Base-by-base conservation (phyloP, 305 asterid genomes). In the Salvia sclarea region DNA sequence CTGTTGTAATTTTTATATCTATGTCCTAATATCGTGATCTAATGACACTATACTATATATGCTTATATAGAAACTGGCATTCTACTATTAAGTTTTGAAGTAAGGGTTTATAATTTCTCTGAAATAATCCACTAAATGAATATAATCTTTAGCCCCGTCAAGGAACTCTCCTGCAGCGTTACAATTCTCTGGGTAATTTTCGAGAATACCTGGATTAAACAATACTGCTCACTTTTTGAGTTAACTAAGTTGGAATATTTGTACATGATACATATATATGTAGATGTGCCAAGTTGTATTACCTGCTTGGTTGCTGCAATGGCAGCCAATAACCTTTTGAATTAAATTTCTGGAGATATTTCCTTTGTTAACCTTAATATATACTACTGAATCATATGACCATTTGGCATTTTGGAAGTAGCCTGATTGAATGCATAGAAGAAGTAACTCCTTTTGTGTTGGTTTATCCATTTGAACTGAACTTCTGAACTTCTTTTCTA, bases 321-420 rank as follows among this genome's bases (percentile, higher is more conserved):
- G 62, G 48, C 60, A 56, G 41, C 37, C 52, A 41, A 20, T 10
- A 57, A 22, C 37, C 71, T 52, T 55, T 21, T 44, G 11, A 41
- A 41, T 3, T 41, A 12, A 40, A 41, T 71, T 30, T 37, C 10
- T 14, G 12, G 56, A 31, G 25, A 38, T n/a, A 63, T 33, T 64
- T 44, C 62, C 13, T 40, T 16, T 60, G 22, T 64, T 9, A 64
- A 9, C 62, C 66, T 22, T 24, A 62, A 30, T 75, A 10, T 75
- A 10, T 18, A 44, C 18, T 44, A 25, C 66, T 44, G 8, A 18
- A 8, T 37, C 14, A 17, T 17, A 55, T 24, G 55, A 71, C 50
- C 43, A 55, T 56, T 22, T 56, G 28, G 31, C 11, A 54, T 50
- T 58, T 62, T 22, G 6, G 4, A 25, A 20, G n/a, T 17, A 61